Evolutionary conservation across 2,329 filamentous ascomycete genomes (phyloP).

Genomic region (Atkinsonella texensis): DNA sequence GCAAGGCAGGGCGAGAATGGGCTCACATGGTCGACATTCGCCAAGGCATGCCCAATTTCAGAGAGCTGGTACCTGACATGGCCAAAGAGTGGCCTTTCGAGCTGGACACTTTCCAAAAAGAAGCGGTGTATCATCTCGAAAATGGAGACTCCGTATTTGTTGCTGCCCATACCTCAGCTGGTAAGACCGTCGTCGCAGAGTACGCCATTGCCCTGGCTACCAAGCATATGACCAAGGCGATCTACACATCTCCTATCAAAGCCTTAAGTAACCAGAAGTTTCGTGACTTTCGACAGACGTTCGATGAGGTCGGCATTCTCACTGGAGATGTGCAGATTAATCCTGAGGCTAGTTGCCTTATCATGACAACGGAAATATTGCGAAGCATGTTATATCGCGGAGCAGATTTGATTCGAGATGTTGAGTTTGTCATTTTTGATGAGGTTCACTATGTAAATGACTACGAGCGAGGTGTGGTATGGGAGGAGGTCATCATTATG

Average conservation of each 20-base stretch:
- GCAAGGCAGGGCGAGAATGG: conserved; percentile 77
- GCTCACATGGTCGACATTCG: conserved; percentile 97
- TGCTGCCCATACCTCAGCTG: conserved; percentile 91
- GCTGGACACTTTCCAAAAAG: conserved; percentile 95
- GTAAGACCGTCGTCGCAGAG: conserved; percentile 95
- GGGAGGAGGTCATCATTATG: conserved; percentile 99
- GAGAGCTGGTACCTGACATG: conserved; percentile 90
- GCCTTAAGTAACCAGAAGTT: conserved; percentile 98
- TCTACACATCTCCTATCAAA: conserved; percentile 98
- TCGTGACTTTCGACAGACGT: conserved; percentile 78
- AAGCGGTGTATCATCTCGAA: conserved; percentile 94
- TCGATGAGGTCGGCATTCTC: conserved; percentile 92
- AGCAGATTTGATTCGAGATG: conserved; percentile 89
- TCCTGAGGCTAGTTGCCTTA: conserved; percentile 91
- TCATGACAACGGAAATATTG: conserved; percentile 98
- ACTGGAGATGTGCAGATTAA: conserved; percentile 98
- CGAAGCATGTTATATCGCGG: conserved; percentile 97
- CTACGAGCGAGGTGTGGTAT: conserved; percentile 87
- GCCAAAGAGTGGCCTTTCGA: conserved; percentile 94
- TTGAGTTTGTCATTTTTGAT: conserved; percentile 98
- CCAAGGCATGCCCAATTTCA: conserved; percentile 85
- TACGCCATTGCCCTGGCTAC: conserved; percentile 93
- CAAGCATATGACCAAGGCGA: conserved; percentile 99
- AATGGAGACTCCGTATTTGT: conserved; percentile 96
- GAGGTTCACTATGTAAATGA: conserved; percentile 99